These are phyloP conservation scores for Corchorus capsularis DNA, from an alignment of 345 rosid genomes.

Conservation along the genomic window DNA sequence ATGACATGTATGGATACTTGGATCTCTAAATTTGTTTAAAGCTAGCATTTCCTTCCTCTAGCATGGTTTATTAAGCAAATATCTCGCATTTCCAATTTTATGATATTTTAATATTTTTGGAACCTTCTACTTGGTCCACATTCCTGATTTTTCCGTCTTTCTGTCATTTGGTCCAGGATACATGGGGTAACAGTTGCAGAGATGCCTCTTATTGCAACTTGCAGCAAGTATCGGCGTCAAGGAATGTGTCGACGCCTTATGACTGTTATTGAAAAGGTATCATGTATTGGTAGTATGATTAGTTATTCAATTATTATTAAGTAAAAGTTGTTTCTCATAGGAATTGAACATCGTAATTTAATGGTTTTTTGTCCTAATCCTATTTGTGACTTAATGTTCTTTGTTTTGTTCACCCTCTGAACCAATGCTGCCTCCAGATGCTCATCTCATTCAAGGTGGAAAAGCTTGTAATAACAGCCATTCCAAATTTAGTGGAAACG, in stretches of 20 bases:
- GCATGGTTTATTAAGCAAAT: not conserved
- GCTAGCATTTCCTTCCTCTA: not conserved
- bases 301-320: not conserved
- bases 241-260: constrained; percentile 91
- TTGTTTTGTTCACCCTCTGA: not conserved
- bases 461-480: constrained; percentile 84
- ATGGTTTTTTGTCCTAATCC: constrained; percentile 8
- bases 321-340: not conserved
- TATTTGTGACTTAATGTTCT: not conserved
- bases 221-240: constrained; percentile 80
- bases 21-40: not conserved
- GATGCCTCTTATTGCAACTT: constrained; percentile 98
- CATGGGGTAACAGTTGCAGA: constrained; percentile 87
- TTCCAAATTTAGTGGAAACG: constrained; percentile 78
- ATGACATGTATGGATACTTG: not conserved
- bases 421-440: constrained; percentile 49
- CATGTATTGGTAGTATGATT: not conserved
- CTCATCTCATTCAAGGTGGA: constrained; percentile 77
- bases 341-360: not conserved
- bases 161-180: constrained; percentile 44
- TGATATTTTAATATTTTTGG: constrained; percentile 11
- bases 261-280: constrained; percentile 84
- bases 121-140: not conserved
- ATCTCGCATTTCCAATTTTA: not conserved
- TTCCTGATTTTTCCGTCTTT: not conserved